Percentiles rank a stretch among this genome's conserved stretches.
These are phyloP conservation scores for Tardiomyces blankii DNA, from an alignment of 1,139 yeast genomes.

Conservation along the genomic window DNA sequence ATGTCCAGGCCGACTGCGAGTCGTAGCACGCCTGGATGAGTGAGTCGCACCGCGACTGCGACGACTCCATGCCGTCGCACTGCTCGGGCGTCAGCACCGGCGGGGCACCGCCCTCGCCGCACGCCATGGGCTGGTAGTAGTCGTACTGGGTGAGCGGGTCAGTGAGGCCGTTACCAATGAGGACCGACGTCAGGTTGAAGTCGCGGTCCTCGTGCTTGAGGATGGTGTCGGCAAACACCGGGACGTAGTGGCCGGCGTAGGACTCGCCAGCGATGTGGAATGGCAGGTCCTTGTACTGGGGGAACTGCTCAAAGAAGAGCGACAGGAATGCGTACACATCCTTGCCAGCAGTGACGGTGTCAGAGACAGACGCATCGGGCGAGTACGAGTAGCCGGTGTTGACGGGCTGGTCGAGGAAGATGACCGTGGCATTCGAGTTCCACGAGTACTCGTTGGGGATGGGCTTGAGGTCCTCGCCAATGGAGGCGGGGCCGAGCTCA, in stretches of 20 bases:
- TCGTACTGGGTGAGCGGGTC: conserved; percentile 60
- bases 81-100: conserved; percentile 67
- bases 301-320: conserved; percentile 66
- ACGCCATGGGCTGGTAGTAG: conserved; percentile 72
- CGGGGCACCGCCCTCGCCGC: conserved; percentile 66
- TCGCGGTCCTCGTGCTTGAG: conserved; percentile 48
- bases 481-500: conserved; percentile 55
- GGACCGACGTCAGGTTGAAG: conserved; percentile 56
- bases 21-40: conserved; percentile 76
- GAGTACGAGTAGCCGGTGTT: conserved; percentile 73
- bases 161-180: conserved; percentile 80
- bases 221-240: conserved; percentile 67
- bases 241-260: conserved; percentile 82
- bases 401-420: conserved; percentile 64
- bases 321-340: conserved; percentile 74
- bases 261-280: conserved; percentile 87
- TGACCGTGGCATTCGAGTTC: conserved; percentile 59
- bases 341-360: conserved; percentile 62
- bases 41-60: conserved; percentile 71
- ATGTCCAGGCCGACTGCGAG: conserved; percentile 68
- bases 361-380: conserved; percentile 37
- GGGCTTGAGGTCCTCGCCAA: conserved; percentile 31
- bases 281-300: conserved; percentile 40
- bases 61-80: conserved; percentile 63
- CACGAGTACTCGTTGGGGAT: conserved; percentile 54